phyloP scores from a whole-genome alignment of 495 filamentous ascomycete genomes.

The Penicillium malachiteum region DNA sequence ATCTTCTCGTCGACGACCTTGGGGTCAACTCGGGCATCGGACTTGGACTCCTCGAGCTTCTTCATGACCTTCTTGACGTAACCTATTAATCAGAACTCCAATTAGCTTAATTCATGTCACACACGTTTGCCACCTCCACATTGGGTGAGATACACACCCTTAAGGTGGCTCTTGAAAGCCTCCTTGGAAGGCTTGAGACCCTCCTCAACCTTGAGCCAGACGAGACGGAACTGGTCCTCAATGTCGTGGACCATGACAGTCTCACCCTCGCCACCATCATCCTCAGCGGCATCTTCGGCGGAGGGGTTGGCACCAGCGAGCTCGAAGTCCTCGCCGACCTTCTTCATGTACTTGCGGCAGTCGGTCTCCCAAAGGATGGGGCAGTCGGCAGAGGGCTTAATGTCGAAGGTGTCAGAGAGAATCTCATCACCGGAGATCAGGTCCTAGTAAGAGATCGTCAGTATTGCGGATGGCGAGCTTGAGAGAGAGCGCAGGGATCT shows the following conservation, averaged over 20 bases:
- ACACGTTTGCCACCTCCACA: not conserved
- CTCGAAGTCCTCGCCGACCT: constrained; percentile 68
- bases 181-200: constrained; percentile 65
- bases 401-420: constrained; percentile 86
- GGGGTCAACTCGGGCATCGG: constrained; percentile 25
- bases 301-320: constrained; percentile 97
- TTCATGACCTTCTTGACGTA: constrained; percentile 89
- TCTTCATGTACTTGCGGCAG: constrained; percentile 82
- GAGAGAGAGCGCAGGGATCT: not conserved
- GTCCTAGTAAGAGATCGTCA: constrained; percentile 57
- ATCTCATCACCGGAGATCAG: constrained; percentile 89
- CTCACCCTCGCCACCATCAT: constrained; percentile 58
- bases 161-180: constrained; percentile 72
- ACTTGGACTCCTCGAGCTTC: constrained; percentile 54
- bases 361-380: constrained; percentile 81
- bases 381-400: constrained; percentile 64
- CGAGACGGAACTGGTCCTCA: constrained; percentile 86
- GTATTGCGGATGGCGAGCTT: not conserved
- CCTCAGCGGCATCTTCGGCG: constrained; percentile 84
- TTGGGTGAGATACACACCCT: constrained; percentile 54
- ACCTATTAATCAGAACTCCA: constrained; percentile 38
- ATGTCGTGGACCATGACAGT: constrained; percentile 82
- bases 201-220: constrained; percentile 68
- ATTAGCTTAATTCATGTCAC: not conserved
- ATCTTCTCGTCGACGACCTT: constrained; percentile 62